A percentile compares a stretch with the other conserved stretches of the same genome.
phyloP scores from a whole-genome alignment of 192 early-diverging fungal genomes.

The Coemansia javaensis region DNA sequence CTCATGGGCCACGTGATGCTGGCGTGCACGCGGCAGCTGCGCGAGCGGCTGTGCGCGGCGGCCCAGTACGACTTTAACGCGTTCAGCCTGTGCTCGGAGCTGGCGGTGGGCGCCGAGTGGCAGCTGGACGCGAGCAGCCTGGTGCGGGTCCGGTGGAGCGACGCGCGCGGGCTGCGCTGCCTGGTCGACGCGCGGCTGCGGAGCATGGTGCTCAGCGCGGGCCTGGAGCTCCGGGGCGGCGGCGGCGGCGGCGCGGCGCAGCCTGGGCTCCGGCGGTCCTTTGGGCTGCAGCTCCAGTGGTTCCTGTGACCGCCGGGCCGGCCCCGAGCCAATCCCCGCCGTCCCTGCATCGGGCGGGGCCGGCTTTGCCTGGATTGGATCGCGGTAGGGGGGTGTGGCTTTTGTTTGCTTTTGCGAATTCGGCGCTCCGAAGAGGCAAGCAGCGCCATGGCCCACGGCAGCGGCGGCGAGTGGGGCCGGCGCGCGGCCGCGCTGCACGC shows the following conservation, averaged over 20 bases:
- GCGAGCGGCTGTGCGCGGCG: constrained; percentile 62
- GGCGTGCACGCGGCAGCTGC: constrained; percentile 77
- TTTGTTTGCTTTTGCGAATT: background rate
- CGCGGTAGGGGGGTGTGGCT: no score
- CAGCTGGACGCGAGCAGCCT: constrained; percentile 54
- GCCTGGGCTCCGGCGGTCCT: constrained; percentile 25
- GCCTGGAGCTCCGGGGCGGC: constrained; percentile 17
- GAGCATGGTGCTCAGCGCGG: constrained; percentile 46
- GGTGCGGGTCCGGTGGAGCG: constrained; percentile 55
- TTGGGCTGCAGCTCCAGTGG: constrained; percentile 48
- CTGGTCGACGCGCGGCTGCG: constrained; percentile 35
- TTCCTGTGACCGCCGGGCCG: constrained; percentile 13
- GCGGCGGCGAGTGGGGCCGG: background rate
- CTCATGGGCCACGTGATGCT: constrained; percentile 90
- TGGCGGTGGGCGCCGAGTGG: constrained; percentile 84
- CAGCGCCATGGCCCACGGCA: no score
- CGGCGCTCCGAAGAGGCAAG: no score
- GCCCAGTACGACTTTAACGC: constrained; percentile 88
- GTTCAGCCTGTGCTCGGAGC: constrained; percentile 86
- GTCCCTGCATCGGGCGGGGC: background rate
- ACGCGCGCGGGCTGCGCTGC: constrained; percentile 30
- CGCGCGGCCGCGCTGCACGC: constrained; percentile 10
- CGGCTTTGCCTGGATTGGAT: no score
- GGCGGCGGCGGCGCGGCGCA: background rate
- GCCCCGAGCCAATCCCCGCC: background rate